Percentiles rank a stretch among this genome's conserved stretches.
Conservation (phyloP, 2,329 filamentous ascomycete genomes). For the Dothideomycetes sp. region DNA sequence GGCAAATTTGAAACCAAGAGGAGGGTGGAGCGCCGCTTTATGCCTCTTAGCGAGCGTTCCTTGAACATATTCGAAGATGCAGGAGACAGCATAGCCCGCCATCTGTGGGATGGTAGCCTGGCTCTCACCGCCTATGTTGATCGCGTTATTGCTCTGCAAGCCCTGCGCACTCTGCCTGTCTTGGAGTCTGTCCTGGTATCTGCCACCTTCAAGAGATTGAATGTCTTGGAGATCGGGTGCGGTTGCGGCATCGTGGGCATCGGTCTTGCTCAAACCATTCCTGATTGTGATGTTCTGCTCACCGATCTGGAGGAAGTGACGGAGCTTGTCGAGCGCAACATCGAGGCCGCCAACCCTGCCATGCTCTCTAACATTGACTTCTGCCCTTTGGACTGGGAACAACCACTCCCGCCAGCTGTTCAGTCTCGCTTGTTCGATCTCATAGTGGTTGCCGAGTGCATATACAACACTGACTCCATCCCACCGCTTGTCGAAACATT, state of each 20-base stretch:
- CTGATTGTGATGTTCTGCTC: constrained; percentile 43
- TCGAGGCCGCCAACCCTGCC: constrained; percentile 31
- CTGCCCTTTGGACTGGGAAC: constrained; percentile 53
- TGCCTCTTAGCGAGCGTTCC: constrained; percentile 25
- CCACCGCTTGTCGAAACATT: constrained; percentile 52
- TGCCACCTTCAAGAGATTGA: constrained; percentile 30
- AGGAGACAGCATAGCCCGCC: constrained; percentile 60
- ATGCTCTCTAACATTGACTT: constrained; percentile 35
- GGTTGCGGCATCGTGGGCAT: constrained; percentile 61
- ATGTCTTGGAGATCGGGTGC: constrained; percentile 53
- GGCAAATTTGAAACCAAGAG: constrained; percentile 34
- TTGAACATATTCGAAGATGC: constrained; percentile 56
- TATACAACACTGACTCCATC: constrained; percentile 59
- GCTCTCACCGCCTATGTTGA: constrained; percentile 44
- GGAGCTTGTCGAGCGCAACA: constrained; percentile 49
- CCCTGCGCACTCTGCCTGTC: constrained; percentile 20
- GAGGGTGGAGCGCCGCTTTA: constrained; percentile 45
- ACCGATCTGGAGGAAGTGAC: constrained; percentile 56
- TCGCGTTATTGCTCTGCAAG: constrained; percentile 25
- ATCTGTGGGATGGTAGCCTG: constrained; percentile 58
- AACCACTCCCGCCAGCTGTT: constrained; percentile 30
- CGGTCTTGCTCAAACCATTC: constrained; percentile 44
- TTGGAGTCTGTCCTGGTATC: constrained; percentile 26
- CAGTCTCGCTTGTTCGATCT: constrained; percentile 40
- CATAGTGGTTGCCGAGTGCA: constrained; percentile 59